A percentile compares a stretch with the other conserved stretches of the same genome.
These are phyloP conservation scores for Plectosphaerella plurivora DNA, from an alignment of 2,329 filamentous ascomycete genomes.

Conservation along the genomic window DNA sequence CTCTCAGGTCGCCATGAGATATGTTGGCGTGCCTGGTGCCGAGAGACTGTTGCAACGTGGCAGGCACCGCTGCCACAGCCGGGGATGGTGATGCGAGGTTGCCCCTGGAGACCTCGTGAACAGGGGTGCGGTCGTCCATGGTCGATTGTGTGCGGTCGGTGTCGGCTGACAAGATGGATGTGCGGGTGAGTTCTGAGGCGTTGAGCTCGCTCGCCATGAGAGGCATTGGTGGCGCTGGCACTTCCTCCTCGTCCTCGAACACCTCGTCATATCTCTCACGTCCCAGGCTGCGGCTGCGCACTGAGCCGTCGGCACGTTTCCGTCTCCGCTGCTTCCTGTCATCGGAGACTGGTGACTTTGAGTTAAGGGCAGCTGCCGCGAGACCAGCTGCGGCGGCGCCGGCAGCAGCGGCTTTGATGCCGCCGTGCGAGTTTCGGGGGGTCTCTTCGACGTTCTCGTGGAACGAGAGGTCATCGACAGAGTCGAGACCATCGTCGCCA, in stretches of 20 bases:
- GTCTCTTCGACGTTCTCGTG: slow-evolving; percentile 38
- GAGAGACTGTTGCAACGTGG: slow-evolving; percentile 54
- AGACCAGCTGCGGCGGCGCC: slow-evolving; percentile 36
- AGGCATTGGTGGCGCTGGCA: slow-evolving; percentile 72
- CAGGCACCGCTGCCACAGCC: slow-evolving; percentile 20
- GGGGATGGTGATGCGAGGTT: slow-evolving; percentile 37
- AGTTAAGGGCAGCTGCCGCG: slow-evolving; percentile 28
- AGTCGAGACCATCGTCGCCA: slow-evolving; percentile 38
- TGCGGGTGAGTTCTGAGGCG: slow-evolving; percentile 80
- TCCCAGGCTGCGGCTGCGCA: slow-evolving; percentile 37
- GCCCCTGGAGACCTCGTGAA: slow-evolving; percentile 60
- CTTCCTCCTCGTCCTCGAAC: slow-evolving; percentile 52
- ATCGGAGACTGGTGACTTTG: slow-evolving; percentile 37
- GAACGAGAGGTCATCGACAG: slow-evolving; percentile 31
- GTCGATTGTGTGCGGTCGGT: slow-evolving; percentile 70
- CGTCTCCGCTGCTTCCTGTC: slow-evolving; percentile 50
- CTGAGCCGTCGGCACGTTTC: slow-evolving; percentile 43
- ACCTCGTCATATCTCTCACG: slow-evolving; percentile 43
- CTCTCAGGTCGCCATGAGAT: slow-evolving; percentile 54
- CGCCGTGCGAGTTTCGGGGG: slow-evolving; percentile 37
- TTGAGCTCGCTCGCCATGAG: slow-evolving; percentile 75
- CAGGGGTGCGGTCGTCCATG: slow-evolving; percentile 55
- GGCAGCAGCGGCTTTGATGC: slow-evolving; percentile 38
- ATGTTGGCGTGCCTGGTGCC: slow-evolving; percentile 65
- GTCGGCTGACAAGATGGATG: slow-evolving; percentile 79